These are phyloP conservation scores for Stygiomarasmius scandens DNA, from an alignment of 1,284 basidiomycete species.

Conservation along the genomic window DNA sequence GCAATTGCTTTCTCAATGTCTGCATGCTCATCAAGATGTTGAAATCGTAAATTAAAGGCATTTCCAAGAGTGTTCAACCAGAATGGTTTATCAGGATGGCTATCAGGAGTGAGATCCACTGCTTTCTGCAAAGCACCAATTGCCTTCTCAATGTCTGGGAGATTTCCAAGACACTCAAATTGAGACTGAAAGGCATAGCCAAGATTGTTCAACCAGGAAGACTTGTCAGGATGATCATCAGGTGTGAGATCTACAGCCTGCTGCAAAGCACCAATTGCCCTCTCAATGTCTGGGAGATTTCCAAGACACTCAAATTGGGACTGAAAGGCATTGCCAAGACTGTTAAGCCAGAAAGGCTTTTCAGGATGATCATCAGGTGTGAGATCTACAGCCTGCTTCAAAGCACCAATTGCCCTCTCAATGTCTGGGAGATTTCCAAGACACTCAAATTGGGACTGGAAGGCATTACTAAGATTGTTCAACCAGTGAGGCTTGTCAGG, in stretches of 20 bases:
- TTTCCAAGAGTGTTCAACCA: neutral
- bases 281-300: no score
- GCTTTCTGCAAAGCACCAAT: conserved; percentile 16
- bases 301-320: no score
- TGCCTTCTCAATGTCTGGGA: conserved; percentile 20
- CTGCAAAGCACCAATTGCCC: no score
- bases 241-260: neutral
- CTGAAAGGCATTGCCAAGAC: no score
- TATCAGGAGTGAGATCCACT: conserved; percentile 11
- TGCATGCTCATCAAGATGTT: neutral
- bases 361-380: no score
- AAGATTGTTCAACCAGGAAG: conserved; percentile 11
- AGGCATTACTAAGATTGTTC: no score
- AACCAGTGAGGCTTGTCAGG: no score
- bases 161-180: conserved; percentile 9
- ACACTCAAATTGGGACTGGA: no score
- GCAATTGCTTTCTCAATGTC: neutral
- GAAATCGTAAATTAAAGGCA: neutral
- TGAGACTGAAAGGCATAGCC: conserved; percentile 5
- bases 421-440: no score
- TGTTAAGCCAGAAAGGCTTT: no score
- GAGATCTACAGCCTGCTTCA: no score
- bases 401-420: no score
- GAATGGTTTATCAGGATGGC: neutral
- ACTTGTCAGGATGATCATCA: conserved; percentile 6